Conservation (phyloP, 2,329 filamentous ascomycete genomes). For the Xylariaceae sp. region DNA sequence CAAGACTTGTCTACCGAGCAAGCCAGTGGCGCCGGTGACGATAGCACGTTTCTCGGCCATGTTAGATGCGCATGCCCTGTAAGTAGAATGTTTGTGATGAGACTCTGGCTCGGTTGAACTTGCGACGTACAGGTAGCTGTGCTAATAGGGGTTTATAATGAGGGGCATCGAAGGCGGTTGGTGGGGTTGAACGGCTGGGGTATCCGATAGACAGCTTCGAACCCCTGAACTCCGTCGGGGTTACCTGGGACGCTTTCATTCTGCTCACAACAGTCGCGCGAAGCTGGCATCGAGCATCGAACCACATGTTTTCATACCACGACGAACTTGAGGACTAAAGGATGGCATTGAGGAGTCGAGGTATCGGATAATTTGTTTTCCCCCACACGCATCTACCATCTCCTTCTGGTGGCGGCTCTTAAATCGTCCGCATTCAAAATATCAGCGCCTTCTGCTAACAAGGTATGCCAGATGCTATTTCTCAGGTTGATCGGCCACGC, state of each 20-base stretch:
- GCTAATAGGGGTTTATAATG: not conserved
- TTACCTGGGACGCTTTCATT: too few species aligned
- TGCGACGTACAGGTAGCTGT: conserved; percentile 22
- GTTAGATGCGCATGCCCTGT: not conserved
- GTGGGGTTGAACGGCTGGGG: conserved; percentile 2
- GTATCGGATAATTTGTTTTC: not conserved
- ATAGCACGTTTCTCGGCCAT: conserved; percentile 63
- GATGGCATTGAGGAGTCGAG: not conserved
- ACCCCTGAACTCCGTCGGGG: too few species aligned
- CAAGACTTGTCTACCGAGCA: conserved; percentile 80
- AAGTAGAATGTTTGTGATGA: not conserved
- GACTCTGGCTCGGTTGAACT: not conserved
- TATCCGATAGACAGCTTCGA: too few species aligned
- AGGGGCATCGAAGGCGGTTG: conserved; percentile 5
- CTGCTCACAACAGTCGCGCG: too few species aligned
- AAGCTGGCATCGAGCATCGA: too few species aligned
- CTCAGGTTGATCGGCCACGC: conserved; percentile 60
- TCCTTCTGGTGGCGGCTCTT: conserved; percentile 48
- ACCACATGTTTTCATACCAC: too few species aligned
- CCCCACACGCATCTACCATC: conserved; percentile 42
- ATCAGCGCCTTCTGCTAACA: conserved; percentile 64
- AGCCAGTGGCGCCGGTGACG: conserved; percentile 83
- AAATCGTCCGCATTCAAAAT: conserved; percentile 68
- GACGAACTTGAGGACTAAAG: too few species aligned
- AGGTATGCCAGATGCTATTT: conserved; percentile 61